A percentile compares a stretch with the other conserved stretches of the same genome.
These are phyloP conservation scores for Chrysoporthe austroafricana DNA, from an alignment of 2,329 filamentous ascomycete genomes.

Conservation along the genomic window DNA sequence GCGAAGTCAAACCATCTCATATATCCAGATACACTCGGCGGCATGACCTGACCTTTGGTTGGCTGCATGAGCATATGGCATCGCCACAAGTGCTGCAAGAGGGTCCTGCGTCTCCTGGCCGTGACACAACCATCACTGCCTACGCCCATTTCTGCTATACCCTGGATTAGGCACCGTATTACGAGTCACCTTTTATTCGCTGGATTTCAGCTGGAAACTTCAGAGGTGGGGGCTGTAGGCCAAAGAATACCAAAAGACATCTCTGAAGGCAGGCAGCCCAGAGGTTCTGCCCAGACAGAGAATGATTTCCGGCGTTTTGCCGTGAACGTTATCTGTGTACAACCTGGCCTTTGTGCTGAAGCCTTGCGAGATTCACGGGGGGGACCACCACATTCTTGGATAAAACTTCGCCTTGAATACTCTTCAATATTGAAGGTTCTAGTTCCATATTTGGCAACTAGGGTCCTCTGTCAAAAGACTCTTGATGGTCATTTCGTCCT, in stretches of 20 bases:
- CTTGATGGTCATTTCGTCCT: background rate
- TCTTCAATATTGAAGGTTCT: background rate
- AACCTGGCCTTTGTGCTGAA: background rate
- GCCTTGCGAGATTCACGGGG: background rate
- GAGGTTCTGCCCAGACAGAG: background rate
- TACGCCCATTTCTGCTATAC: background rate
- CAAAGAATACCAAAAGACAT: no score
- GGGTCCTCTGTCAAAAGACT: background rate
- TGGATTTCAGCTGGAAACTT: background rate
- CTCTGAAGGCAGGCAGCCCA: background rate
- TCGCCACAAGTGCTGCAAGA: background rate
- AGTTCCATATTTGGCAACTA: background rate
- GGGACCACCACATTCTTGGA: background rate
- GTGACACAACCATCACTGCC: background rate
- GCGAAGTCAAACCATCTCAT: background rate
- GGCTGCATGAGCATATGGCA: background rate
- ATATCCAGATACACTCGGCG: background rate
- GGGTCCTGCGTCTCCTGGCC: background rate
- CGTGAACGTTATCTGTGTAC: background rate
- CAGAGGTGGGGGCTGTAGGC: background rate
- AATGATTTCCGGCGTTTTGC: background rate
- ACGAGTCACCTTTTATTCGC: background rate
- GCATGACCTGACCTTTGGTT: background rate
- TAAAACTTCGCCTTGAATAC: no score
- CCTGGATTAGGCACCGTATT: background rate